Conservation (phyloP, 2,329 filamentous ascomycete species). For the Fusarium sp. region DNA sequence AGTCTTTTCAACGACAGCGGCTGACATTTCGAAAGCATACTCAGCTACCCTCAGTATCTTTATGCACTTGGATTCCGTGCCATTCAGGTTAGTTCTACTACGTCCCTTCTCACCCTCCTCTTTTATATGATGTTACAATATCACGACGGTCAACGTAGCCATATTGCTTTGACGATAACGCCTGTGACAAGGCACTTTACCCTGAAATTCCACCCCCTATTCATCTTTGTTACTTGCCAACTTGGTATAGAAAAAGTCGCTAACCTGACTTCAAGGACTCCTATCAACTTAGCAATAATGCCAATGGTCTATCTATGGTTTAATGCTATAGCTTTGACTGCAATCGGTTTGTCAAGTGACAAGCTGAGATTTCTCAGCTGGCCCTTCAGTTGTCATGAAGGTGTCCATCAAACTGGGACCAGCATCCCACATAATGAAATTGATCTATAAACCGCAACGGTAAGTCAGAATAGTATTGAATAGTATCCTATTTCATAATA, state of each 20-base stretch:
- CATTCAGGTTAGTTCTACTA: conserved; percentile 47
- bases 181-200: conserved; percentile 58
- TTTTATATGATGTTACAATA: conserved; percentile 57
- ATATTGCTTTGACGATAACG: conserved; percentile 60
- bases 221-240: background rate
- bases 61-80: too few species aligned
- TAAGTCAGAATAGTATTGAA: conserved; percentile 11
- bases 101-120: background rate
- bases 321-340: too few species aligned
- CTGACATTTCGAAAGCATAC: conserved; percentile 43
- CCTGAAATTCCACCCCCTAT: conserved; percentile 14
- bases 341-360: conserved; percentile 14
- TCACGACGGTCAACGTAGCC: conserved; percentile 63
- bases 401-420: too few species aligned
- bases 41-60: background rate
- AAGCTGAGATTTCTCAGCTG: background rate
- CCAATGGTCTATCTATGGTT: background rate
- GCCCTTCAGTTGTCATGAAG: background rate
- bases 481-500: conserved; percentile 17
- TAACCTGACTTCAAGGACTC: conserved; percentile 22
- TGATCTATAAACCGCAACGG: background rate
- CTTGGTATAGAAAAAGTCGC: background rate
- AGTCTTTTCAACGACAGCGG: conserved; percentile 25
- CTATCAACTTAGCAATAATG: background rate
- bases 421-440: background rate